A percentile compares a stretch with the other conserved stretches of the same genome.
Evolutionary conservation across 2,329 filamentous ascomycete genomes (phyloP).

Genomic region (Anisogramma anomala): DNA sequence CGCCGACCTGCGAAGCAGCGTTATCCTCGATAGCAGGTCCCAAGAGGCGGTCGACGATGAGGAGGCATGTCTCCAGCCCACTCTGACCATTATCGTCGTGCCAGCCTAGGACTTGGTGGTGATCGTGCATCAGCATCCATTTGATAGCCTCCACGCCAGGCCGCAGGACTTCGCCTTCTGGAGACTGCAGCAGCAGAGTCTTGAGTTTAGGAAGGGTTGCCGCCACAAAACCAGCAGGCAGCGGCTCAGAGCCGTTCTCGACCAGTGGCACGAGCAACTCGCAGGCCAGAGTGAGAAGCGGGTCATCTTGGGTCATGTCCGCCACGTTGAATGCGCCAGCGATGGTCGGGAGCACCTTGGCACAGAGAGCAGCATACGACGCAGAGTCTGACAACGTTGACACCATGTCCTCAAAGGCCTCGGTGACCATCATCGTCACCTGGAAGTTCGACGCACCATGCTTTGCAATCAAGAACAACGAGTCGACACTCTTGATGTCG

Average conservation of each 20-base stretch:
- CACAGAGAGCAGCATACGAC: conserved; percentile 66
- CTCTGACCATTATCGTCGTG: conserved; percentile 67
- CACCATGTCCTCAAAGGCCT: conserved; percentile 85
- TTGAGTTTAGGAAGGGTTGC: conserved; percentile 80
- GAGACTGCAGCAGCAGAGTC: conserved; percentile 66
- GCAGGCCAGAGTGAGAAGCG: conserved; percentile 65
- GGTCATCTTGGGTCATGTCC: conserved; percentile 71
- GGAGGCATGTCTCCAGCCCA: conserved; percentile 77
- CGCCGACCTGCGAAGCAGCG: conserved; percentile 89
- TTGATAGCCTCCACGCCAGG: conserved; percentile 78
- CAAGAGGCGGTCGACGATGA: conserved; percentile 85
- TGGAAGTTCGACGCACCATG: conserved; percentile 86
- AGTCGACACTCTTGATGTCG: conserved; percentile 63
- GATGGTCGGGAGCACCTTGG: conserved; percentile 76
- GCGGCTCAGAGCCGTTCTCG: conserved; percentile 70
- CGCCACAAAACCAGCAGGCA: conserved; percentile 76
- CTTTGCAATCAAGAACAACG: conserved; percentile 81
- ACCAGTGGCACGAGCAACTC: conserved; percentile 73
- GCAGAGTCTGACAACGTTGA: conserved; percentile 53
- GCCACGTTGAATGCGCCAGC: conserved; percentile 85
- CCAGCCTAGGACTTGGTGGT: conserved; percentile 81
- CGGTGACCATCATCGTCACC: conserved; percentile 73
- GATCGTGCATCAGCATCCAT: conserved; percentile 80
- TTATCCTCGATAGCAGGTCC: conserved; percentile 79
- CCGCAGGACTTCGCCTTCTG: conserved; percentile 80